Percentiles rank a stretch among this genome's conserved stretches.
These are phyloP conservation scores for Plasmodium relictum DNA, from an alignment of 169 alveolate genomes.

Conservation along the genomic window DNA sequence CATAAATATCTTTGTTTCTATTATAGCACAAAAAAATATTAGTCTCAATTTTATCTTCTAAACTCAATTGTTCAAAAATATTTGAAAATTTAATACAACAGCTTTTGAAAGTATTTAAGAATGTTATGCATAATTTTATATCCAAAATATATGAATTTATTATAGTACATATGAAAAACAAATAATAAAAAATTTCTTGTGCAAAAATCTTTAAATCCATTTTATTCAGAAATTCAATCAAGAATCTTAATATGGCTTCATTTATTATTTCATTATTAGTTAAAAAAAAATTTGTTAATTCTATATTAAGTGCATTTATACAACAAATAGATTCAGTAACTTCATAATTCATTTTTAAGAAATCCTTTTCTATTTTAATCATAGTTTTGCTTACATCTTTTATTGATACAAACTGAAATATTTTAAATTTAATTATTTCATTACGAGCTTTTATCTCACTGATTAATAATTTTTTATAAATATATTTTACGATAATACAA, in stretches of 20 bases:
- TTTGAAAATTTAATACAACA: conserved; percentile 28
- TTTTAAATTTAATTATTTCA: conserved; percentile 55
- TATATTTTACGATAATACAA: conserved; percentile 27
- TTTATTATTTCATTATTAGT: conserved; percentile 31
- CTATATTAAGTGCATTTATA: conserved; percentile 17
- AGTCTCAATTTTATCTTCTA: not conserved
- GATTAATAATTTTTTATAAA: conserved; percentile 34
- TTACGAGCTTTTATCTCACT: conserved; percentile 12
- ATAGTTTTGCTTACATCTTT: conserved; percentile 47
- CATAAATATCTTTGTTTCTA: not conserved
- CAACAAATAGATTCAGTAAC: conserved; percentile 1
- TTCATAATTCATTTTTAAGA: conserved; percentile 17
- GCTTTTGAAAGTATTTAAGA: conserved; percentile 30
- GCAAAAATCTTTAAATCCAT: conserved; percentile 28
- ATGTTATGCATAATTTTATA: conserved; percentile 30
- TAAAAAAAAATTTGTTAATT: conserved; percentile 12
- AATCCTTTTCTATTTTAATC: conserved; percentile 23
- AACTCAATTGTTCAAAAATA: not conserved
- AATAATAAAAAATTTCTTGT: conserved; percentile 6
- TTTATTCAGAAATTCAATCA: conserved; percentile 43
- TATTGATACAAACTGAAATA: conserved; percentile 32
- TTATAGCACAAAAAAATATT: not conserved
- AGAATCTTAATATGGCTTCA: conserved; percentile 10
- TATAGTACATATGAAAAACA: conserved; percentile 17
- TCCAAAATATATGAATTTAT: conserved; percentile 39